Evolutionary conservation across 108 stramenopile genomes (phyloP), one percentile per base, ranked within the genome.

Genomic region (Cyclostephanos tholiformis): DNA sequence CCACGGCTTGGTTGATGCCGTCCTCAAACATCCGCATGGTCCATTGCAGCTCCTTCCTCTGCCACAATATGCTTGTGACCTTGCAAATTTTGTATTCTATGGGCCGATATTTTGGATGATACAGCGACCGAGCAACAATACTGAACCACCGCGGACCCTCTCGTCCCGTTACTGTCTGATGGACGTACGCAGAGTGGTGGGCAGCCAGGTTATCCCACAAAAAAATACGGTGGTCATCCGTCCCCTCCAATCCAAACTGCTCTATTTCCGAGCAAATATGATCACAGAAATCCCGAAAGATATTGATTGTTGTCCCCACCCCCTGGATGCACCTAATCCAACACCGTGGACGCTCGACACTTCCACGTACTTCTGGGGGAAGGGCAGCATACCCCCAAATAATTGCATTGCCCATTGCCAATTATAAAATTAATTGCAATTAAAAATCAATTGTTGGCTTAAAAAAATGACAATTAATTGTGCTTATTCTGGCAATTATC

Each of bases 31-130:
- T 26, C 22, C 44, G 46, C 36, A 6, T 10, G 36, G 36, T 36
- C 36, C 36, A 36, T 4, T 36, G 4, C 6, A 6, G 36, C 36
- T 36, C 36, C 4, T 36, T 36, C 6, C 6, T 4, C 36, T 6
- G 4, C 4, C 36, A 6, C 36, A 36, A 6, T 6, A 36, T 4
- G 36, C 6, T 36, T 6, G 6, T 67, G 0, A 67, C 8, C 26
- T 67, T 51, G 35, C 50, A 53, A 8, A 52, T 67, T 53, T 67
- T 67, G n/a, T 67, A 67, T 32, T 53, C 67, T 25, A 36, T 36
- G 4, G 36, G 36, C 6, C 6, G 36, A 36, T 36, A 36, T 36
- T 36, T 6, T 6, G 6, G 43, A 46, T 66, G 65, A 13, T 66
- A 66, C 8, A 17, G 65, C 14, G 65, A 46, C 48, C 65, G 35